Base-by-base conservation (phyloP, 1,284 basidiomycete genomes). In the Rhodotorula sp. region DNA sequence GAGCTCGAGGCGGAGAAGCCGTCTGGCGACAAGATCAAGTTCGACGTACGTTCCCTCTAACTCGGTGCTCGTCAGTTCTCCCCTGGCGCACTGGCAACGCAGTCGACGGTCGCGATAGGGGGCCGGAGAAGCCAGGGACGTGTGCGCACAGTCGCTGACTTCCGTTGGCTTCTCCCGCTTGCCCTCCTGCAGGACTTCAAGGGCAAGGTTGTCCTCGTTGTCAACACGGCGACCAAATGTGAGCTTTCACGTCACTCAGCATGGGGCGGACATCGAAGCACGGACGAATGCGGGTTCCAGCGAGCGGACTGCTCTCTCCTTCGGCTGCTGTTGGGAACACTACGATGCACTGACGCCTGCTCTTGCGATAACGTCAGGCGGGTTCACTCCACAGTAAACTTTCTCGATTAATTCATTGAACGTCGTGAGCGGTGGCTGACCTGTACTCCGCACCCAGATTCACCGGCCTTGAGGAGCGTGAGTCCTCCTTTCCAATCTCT, bases 181-280 rank as follows among this genome's bases (percentile, higher is more conserved):
- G 3, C 13, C 26, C 26, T 20, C 13, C 1, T 59, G 54, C 59
- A 67, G 60, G 75, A 79, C 65, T 73, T 83, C 73, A 82, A 83
- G 72, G 84, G 83, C 76, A 84, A 86, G 75, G 81, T 82, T 62
- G 82, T 84, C 31, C 77, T 86, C 55, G 81, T 85, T 72, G 81
- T 84, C 74, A 85, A 85, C 79, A 83, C 82, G 4, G 85, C 85
- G 5, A 82, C 81, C 68, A 82, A 84, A 76, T 77, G 74, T n/a
- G n/a, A n/a, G n/a, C n/a, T n/a, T n/a, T n/a, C n/a, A n/a, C n/a
- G n/a, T n/a, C n/a, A n/a, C n/a, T n/a, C n/a, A n/a, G n/a, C n/a
- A n/a, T n/a, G n/a, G n/a, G n/a, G n/a, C n/a, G n/a, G n/a, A n/a
- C n/a, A n/a, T n/a, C n/a, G n/a, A n/a, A n/a, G n/a, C n/a, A n/a